phyloP scores from a whole-genome alignment of 176 grass and related monocot genomes.

The Carex myosuroides region DNA sequence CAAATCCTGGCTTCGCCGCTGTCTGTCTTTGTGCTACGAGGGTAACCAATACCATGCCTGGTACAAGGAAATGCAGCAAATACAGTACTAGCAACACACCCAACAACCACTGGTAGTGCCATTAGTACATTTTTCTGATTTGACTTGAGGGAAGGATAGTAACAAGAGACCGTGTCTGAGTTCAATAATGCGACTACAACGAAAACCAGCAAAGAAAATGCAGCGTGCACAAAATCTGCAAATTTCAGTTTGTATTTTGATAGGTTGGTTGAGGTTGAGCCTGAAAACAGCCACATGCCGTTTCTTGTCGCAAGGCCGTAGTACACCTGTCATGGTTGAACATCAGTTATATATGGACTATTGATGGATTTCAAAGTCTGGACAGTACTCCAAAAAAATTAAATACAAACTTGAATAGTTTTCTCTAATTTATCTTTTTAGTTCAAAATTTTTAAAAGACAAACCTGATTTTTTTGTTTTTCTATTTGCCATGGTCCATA shows the following conservation, averaged over 20 bases:
- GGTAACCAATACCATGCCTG: conserved; percentile 66
- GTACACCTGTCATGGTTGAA: conserved; percentile 38
- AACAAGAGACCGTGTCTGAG: conserved; percentile 40
- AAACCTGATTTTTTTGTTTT: not conserved
- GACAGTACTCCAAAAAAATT: not conserved
- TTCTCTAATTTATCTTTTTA: not conserved
- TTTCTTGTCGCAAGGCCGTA: conserved; percentile 51
- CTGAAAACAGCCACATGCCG: conserved; percentile 46
- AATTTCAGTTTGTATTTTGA: conserved; percentile 48
- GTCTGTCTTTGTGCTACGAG: not conserved
- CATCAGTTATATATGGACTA: not conserved
- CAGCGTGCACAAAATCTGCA: conserved; percentile 58
- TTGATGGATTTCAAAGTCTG: not conserved
- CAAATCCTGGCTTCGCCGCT: no score
- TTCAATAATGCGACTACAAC: conserved; percentile 54
- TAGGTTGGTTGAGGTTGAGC: conserved; percentile 41
- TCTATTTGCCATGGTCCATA: not conserved
- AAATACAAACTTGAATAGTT: not conserved
- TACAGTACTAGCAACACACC: conserved; percentile 40
- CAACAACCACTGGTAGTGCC: conserved; percentile 53
- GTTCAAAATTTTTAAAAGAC: not conserved
- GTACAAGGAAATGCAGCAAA: conserved; percentile 65
- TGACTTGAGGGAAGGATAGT: conserved; percentile 51
- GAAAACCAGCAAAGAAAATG: conserved; percentile 51
- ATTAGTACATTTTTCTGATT: conserved; percentile 41